Percentiles rank a stretch among this genome's conserved stretches.
phyloP scores from a whole-genome alignment of 768 basidiomycete genomes.

The Amanita brunnescens region DNA sequence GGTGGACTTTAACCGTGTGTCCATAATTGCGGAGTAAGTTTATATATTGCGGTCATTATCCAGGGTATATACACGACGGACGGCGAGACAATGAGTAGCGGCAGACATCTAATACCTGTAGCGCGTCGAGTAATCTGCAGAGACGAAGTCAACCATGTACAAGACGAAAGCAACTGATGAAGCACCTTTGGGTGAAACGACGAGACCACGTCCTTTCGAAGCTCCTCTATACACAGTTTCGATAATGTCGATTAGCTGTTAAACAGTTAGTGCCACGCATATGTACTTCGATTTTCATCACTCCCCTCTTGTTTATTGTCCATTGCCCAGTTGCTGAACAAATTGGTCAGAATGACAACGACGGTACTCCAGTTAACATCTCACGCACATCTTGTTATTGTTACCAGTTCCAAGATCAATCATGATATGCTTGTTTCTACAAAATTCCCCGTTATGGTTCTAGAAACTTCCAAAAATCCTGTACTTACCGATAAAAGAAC shows the following conservation, averaged over 20 bases:
- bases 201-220: constrained; percentile 94
- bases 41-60: no score
- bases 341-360: background rate
- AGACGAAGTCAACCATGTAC: background rate
- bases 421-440: constrained; percentile 98
- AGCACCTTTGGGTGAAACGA: constrained; percentile 91
- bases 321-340: constrained; percentile 91
- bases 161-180: background rate
- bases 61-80: no score
- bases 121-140: constrained; percentile 34
- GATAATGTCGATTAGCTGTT: constrained; percentile 90
- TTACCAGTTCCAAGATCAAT: constrained; percentile 99
- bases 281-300: background rate
- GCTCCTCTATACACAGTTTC: constrained; percentile 98
- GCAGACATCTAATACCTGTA: constrained; percentile 26
- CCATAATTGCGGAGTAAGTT: no score
- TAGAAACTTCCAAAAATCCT: background rate
- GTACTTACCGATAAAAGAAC: constrained; percentile 91
- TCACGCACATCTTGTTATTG: constrained; percentile 95
- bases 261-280: background rate
- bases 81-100: no score
- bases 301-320: constrained; percentile 95
- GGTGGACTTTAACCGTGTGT: no score
- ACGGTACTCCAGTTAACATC: constrained; percentile 7
- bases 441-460: background rate